Base-by-base conservation (phyloP, 768 basidiomycete species). In the Sporobolomyces pararoseus region DNA sequence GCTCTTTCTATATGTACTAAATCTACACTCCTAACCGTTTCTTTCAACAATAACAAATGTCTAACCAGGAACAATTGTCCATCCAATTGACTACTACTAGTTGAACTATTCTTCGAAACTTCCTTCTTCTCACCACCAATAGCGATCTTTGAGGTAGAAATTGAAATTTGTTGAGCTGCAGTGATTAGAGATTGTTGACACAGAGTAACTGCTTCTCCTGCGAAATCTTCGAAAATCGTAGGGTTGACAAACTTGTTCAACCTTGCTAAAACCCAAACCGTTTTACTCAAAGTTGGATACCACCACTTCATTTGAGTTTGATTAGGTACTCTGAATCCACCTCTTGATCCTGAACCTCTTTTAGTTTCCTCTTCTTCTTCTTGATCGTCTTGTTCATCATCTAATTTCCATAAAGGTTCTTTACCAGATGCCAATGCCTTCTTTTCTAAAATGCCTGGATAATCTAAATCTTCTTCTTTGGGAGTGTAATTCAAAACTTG, bases 201-300 rank as follows among this genome's bases (percentile, higher is more conserved):
- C 6, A 91, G 82, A 17, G 84, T 83, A 37, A 96, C 84, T 0
- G 94, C 91, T 80, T 97, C 94, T 80, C 93, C 90, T 0, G 95
- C 93, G 47, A 98, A 89, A 78, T 99, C 96, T 75, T 93, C 89
- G 67, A 96, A 99, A 66, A 97, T 94, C 1, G 87, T 88, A n/a
- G 90, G 87, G 82, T 96, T 91, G 64, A 98, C 89, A 75, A 90
- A 97, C 72, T 91, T 87, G 70, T 91, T 88, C 42, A 99, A 80
- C 79, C 93, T 90, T 1, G 87, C 87, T 39, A 99, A 82, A 2
- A 98, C 88, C 91, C 92, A 95, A 17, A 94, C 85, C 4, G 91
- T 91, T 78, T 88, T 91, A 75, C 85, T 83, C 54, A 99, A 78
- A 0, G 92, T 91, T 1, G 93, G 93, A 77, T 89, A 97, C 95